Evolutionary conservation across 495 filamentous ascomycete genomes (phyloP).

Genomic region (Echria macrotheca): DNA sequence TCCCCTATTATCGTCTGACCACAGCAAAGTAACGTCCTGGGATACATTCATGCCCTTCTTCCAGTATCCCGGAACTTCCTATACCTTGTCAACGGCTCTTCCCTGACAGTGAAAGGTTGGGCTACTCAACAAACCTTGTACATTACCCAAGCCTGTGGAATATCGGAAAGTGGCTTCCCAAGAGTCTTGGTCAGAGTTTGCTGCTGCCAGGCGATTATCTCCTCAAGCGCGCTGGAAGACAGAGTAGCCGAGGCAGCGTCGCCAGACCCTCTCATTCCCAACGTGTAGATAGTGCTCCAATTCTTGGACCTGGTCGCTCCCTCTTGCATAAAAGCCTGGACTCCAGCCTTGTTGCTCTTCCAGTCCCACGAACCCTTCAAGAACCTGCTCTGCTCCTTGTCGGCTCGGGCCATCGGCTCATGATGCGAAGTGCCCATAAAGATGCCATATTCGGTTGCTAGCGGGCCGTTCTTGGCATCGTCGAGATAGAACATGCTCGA

Average conservation of each 20-base stretch:
- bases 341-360: constrained; percentile 51
- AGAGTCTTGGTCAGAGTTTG: constrained; percentile 42
- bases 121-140: too few relatives aligned
- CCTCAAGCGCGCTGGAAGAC: constrained; percentile 41
- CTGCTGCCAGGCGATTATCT: constrained; percentile 50
- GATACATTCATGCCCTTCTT: constrained; percentile 55
- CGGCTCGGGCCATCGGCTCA: constrained; percentile 58
- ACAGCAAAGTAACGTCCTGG: constrained; percentile 61
- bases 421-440: constrained; percentile 61
- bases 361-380: constrained; percentile 52
- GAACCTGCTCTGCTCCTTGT: constrained; percentile 54
- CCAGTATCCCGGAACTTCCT: constrained; percentile 59
- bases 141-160: constrained; percentile 61
- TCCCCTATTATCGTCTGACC: constrained; percentile 63
- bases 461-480: constrained; percentile 51
- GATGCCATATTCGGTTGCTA: constrained; percentile 59
- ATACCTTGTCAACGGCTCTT: not conserved
- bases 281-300: constrained; percentile 52
- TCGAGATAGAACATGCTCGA: constrained; percentile 58
- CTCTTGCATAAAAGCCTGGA: constrained; percentile 47
- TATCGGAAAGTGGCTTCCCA: constrained; percentile 38
- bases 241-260: constrained; percentile 51
- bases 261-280: constrained; percentile 62
- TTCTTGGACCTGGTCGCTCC: constrained; percentile 50
- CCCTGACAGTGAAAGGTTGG: too few relatives aligned